Base-by-base conservation (phyloP, 176 grass and related monocot genomes). In the Miscanthus lutarioriparius region DNA sequence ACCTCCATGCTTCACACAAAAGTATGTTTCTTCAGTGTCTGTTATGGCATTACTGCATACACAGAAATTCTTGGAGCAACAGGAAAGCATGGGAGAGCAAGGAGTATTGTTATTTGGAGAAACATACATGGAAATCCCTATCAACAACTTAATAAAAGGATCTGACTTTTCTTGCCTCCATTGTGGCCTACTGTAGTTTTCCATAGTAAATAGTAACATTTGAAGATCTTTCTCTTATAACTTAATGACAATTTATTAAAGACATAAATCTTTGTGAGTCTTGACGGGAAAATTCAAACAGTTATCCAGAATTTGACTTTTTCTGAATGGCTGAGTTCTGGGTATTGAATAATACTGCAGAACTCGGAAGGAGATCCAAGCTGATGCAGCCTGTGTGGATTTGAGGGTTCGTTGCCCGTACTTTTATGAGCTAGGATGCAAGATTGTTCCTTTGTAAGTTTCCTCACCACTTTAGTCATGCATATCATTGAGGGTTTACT, bases 331-430 rank as follows among this genome's bases (percentile, higher is more conserved):
- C 54, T 72, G 48, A 56, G 51, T 71, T 81, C 13, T 56, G 54
- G 2, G 1, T 12, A 51, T 70, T 36, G 27, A 71, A 53, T 54
- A 66, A 85, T 93, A 8, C 19, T 62, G 40, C 91, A 98, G 95
- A 86, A 98, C 88, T 59, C 81, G 83, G 70, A 95, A 95, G 73
- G 93, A 98, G 69, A 88, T 98, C 77, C 91, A 98, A 87, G 96
- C 96, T 85, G 96, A 98, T 92, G 96, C 96, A 27, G 89, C 89
- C 30, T 95, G 96, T 90, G 96, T 98, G 74, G 89, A 98, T 87
- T 68, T 98, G 83, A 94, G 87, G 76, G 48, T 82, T 39, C 66
- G 81, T n/a, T 94, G 91, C 87, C 87, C 91, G 38, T 95, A 95
- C 86, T 95, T 98, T 51, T 98, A 95, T 86, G 87, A 93, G 67